Evolutionary conservation across 371 early-diverging fungal species (phyloP), one percentile per base, ranked within the genome.

Genomic region (Mucor piriformis): DNA sequence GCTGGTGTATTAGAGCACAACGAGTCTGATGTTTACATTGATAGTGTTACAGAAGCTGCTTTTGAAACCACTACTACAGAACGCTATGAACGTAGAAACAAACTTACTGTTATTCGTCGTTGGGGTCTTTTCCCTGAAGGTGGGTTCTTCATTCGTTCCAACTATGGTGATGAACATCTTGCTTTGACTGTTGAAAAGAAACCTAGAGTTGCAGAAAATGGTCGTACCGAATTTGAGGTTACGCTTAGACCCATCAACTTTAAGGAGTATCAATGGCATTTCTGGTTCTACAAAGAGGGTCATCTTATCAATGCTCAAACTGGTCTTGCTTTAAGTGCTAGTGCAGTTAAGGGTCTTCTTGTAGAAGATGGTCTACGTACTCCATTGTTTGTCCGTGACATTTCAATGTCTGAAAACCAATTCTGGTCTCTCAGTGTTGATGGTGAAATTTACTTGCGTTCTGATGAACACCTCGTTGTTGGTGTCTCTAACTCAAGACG

Each of bases 291-390:
- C 50, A 52, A 75, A 48, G 76, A 82, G 13, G 78, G 81, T 25
- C 79, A 81, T 61, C 48, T 84, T 43, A 79, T 84, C 60, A 81
- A 84, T 55, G 73, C 68, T 34, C 75, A 81, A 54, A 84, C 82
- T 21, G 82, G 82, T 10, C 66, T 79, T 46, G 82, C 82, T 18
- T 59, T 84, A 35, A 79, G 77, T 21, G 63, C 73, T 34, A 59
- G 71, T 21, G 54, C 61, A 10, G 54, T 66, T 15, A 58, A 64
- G n/a, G 76, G 71, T 32, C 63, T 67, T 10, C 27, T 67, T 7
- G 40, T 71, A 15, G 78, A 77, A 63, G 60, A 70, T 20, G 78
- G 78, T 12, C 51, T 77, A 2, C 70, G 65, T 23, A 54, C 59
- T 2, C 73, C 62, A 18, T 55, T 72, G 15, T 59, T 60, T 56